Evolutionary conservation across 2,329 filamentous ascomycete species (phyloP), one percentile per base, ranked within the genome.

Genomic region (Aspergillus oerlinghausenensis): DNA sequence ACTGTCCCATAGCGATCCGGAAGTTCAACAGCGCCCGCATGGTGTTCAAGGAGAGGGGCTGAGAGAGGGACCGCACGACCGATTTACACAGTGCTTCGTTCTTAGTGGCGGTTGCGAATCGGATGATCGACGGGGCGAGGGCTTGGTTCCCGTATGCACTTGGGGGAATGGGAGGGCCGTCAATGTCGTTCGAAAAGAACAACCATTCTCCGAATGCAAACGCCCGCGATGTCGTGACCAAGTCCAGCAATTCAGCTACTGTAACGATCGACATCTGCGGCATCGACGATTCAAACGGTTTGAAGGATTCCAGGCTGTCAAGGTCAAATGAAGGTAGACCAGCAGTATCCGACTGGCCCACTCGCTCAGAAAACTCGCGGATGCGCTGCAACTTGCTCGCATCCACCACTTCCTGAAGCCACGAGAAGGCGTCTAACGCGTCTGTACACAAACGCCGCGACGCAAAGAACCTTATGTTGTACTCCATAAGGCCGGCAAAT

Each of bases 181-280:
- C 82, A 14, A 82, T 60, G 60, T 83, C 82, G 9, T 76, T 63
- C 0, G 77, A 79, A 54, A 79, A 77, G 1, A 86, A 69, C 11
- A 86, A 69, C 78, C 79, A 84, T 32, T 77, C 73, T 3, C 80
- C 82, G 53, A 85, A 73, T 17, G 78, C 75, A 57, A 76, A 80
- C 7, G 75, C 68, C 51, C 75, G 74, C 14, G 77, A 71, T 21
- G 77, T 71, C 0, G 77, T 80, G 23, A 77, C 71, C 28, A 84
- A 62, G 57, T 83, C 79, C 23, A 86, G 70, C 25, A 85, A 67
- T 23, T 74, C 72, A 2, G 78, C 81, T 47, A 85, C 69, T 2
- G 80, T 74, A 5, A 74, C 66, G 9, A 74, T 63, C 2, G 82
- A 80, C 19, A 84, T 32, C 19, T 70, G 67, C 3, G 72, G 70